Percentiles rank a stretch among this genome's conserved stretches.
Evolutionary conservation across 2,329 filamentous ascomycete genomes (phyloP).

Genomic region (Xylaria sp.): DNA sequence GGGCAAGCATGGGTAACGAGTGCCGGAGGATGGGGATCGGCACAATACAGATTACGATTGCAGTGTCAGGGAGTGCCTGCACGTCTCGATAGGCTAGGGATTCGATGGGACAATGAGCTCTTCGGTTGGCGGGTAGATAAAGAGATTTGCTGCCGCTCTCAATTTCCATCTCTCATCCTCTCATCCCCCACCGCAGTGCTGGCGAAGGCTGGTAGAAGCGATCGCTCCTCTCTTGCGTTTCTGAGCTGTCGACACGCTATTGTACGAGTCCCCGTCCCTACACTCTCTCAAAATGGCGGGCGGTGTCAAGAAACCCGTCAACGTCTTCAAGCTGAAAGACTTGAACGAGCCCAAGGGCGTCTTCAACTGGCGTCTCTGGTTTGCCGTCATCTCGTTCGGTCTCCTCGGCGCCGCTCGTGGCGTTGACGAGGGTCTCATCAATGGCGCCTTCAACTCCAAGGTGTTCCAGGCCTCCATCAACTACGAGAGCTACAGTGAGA

Average conservation of each 20-base stretch:
- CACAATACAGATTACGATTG: neutral
- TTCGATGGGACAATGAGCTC: conserved; percentile 6
- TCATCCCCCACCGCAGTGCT: conserved; percentile 9
- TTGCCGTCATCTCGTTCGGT: conserved; percentile 77
- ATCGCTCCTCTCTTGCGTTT: neutral
- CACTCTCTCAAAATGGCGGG: conserved; percentile 44
- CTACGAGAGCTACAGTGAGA: conserved; percentile 62
- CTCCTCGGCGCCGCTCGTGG: conserved; percentile 82
- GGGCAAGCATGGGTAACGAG: conserved; percentile 12
- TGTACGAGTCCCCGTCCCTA: neutral
- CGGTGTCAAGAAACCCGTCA: conserved; percentile 53
- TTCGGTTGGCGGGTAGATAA: conserved; percentile 10
- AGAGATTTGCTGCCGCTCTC: neutral
- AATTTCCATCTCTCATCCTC: neutral
- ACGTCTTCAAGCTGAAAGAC: conserved; percentile 72
- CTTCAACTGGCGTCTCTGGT: conserved; percentile 84
- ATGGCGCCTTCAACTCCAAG: conserved; percentile 74
- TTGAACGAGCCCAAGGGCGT: conserved; percentile 75
- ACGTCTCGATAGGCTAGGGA: neutral
- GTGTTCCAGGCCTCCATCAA: conserved; percentile 71
- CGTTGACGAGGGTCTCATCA: conserved; percentile 83
- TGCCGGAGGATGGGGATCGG: neutral
- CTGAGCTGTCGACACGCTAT: neutral
- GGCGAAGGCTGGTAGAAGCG: neutral
- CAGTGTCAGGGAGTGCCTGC: neutral